A percentile compares a stretch with the other conserved stretches of the same genome.
Evolutionary conservation across 2,329 filamentous ascomycete genomes (phyloP).

Genomic region (Emericellopsis cladophorae): DNA sequence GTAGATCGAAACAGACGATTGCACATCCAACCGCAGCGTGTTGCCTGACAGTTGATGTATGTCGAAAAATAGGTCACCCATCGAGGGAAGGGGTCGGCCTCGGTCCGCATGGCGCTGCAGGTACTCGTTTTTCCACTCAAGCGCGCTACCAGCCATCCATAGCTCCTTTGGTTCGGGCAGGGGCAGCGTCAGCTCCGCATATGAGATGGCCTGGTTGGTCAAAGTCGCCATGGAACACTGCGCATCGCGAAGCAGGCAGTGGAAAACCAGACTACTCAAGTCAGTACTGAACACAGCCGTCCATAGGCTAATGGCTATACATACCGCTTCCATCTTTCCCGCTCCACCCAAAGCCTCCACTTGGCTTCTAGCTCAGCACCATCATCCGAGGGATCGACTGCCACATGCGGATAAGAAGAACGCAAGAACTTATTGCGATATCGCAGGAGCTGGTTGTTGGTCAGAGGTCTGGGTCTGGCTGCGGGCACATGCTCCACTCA

Average conservation of each 20-base stretch:
- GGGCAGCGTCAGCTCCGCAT: conserved; percentile 54
- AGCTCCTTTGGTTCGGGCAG: conserved; percentile 48
- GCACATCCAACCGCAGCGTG: conserved; percentile 38
- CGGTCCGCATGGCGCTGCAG: conserved; percentile 25
- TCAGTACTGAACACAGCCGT: conserved; percentile 1
- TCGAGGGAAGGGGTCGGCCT: conserved; percentile 29
- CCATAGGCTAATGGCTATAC: not conserved
- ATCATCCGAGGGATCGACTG: conserved; percentile 38
- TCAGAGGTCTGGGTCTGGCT: not conserved
- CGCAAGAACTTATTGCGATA: conserved; percentile 46
- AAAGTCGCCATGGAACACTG: conserved; percentile 56
- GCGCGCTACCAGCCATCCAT: conserved; percentile 52
- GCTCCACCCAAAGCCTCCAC: conserved; percentile 51
- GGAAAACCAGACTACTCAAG: conserved; percentile 42
- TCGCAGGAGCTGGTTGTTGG: conserved; percentile 31
- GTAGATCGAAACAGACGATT: conserved; percentile 44
- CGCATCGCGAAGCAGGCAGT: conserved; percentile 51
- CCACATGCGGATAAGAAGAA: conserved; percentile 37
- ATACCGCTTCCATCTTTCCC: conserved; percentile 54
- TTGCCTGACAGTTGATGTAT: conserved; percentile 36
- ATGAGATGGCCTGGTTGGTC: conserved; percentile 53
- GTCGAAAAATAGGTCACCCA: conserved; percentile 44
- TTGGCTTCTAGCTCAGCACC: conserved; percentile 46
- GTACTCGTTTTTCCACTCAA: conserved; percentile 52
- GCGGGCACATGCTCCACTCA: conserved; percentile 13